A percentile compares a stretch with the other conserved stretches of the same genome.
These are phyloP conservation scores for Edaphochlamys debaryana DNA, from an alignment of 139 green algal genomes.

Conservation along the genomic window DNA sequence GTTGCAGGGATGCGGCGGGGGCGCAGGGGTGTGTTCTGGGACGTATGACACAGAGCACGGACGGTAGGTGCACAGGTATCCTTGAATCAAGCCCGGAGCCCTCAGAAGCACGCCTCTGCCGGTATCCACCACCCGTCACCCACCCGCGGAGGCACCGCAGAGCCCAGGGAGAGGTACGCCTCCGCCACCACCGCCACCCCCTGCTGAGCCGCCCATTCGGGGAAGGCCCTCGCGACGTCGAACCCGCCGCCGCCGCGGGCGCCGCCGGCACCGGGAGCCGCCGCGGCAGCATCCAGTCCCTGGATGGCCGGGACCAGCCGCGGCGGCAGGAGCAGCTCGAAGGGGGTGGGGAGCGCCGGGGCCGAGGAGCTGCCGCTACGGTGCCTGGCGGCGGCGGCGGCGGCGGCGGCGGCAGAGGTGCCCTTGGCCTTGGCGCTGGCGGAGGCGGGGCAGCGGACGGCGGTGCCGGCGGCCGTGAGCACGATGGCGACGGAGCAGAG, in stretches of 20 bases:
- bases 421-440: no score
- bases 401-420: neutral
- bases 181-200: neutral
- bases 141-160: no score
- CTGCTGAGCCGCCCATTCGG: neutral
- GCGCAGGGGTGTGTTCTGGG: no score
- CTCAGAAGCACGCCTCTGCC: no score
- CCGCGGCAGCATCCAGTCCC: neutral
- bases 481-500: neutral
- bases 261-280: neutral
- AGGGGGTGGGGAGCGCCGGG: no score
- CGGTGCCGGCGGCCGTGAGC: neutral
- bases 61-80: no score
- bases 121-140: no score
- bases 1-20: no score
- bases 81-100: no score
- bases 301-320: neutral
- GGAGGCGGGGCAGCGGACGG: slow-evolving; percentile 8
- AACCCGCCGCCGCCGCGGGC: neutral
- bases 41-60: no score
- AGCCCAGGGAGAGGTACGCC: neutral
- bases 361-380: no score
- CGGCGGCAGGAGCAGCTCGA: neutral
- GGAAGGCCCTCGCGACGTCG: neutral
- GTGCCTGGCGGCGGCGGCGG: neutral